Percentiles rank a stretch among this genome's conserved stretches.
These are phyloP conservation scores for Persicaria maculosa DNA, from an alignment of 148 eudicot genomes.

Conservation along the genomic window DNA sequence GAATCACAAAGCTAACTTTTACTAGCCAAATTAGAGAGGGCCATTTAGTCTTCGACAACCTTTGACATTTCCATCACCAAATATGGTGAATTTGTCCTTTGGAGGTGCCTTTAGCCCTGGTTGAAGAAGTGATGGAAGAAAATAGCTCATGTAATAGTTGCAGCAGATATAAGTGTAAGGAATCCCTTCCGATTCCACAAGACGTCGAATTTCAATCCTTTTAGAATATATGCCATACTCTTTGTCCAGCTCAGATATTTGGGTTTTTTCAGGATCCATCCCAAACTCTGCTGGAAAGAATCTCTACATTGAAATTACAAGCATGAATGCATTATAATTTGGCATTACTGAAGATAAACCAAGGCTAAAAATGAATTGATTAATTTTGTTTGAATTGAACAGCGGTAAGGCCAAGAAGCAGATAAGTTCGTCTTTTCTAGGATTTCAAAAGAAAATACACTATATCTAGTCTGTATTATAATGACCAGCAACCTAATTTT, in stretches of 20 bases:
- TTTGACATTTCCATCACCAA: constrained; percentile 70
- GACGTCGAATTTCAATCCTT: constrained; percentile 67
- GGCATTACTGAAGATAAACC: too few relatives aligned
- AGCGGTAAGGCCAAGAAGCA: too few relatives aligned
- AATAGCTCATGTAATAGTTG: constrained; percentile 61
- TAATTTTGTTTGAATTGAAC: too few relatives aligned
- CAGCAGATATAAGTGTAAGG: constrained; percentile 70
- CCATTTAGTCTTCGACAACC: constrained; percentile 28
- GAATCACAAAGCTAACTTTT: neutral
- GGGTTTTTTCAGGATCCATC: constrained; percentile 53
- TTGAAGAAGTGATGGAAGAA: constrained; percentile 81
- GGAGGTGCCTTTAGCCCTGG: constrained; percentile 71
- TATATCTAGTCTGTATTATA: neutral
- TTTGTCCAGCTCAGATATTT: constrained; percentile 25
- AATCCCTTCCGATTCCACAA: constrained; percentile 65
- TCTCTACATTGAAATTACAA: constrained; percentile 33
- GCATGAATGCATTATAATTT: too few relatives aligned
- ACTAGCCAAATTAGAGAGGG: neutral
- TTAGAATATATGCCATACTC: constrained; percentile 38
- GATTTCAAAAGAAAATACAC: too few relatives aligned
- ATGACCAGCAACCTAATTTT: neutral
- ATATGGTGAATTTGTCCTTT: constrained; percentile 60
- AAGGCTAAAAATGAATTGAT: too few relatives aligned
- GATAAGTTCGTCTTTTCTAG: too few relatives aligned
- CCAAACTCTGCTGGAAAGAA: constrained; percentile 88